These are phyloP conservation scores for Clavispora vitiphila DNA, from an alignment of 805 yeast species.

Conservation along the genomic window DNA sequence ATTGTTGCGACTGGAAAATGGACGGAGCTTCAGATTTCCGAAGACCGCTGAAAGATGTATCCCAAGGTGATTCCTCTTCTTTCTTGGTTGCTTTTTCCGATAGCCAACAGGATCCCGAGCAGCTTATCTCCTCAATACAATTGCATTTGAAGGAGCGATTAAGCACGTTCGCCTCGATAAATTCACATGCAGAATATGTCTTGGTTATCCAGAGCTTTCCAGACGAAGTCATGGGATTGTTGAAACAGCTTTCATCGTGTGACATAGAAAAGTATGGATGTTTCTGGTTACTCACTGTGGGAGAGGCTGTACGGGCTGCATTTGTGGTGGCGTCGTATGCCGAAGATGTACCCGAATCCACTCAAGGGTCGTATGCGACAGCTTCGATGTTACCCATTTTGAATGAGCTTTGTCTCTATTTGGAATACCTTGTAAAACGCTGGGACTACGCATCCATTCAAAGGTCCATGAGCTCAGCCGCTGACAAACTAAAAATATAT, in stretches of 20 bases:
- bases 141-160: not conserved
- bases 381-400: not conserved
- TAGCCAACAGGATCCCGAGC: not conserved
- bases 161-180: not conserved
- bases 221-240: not conserved
- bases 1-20: not conserved
- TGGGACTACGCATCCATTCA: not conserved
- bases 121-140: not conserved
- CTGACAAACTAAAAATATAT: not conserved
- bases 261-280: not conserved
- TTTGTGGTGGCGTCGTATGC: not conserved
- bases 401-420: not conserved
- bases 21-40: not conserved
- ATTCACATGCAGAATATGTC: not conserved
- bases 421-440: not conserved
- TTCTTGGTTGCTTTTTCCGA: not conserved
- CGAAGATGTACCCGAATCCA: not conserved
- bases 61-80: not conserved
- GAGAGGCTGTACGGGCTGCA: not conserved
- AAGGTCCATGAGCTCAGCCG: too few relatives aligned
- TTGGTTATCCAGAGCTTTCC: not conserved
- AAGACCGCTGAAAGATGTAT: not conserved
- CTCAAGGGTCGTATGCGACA: not conserved
- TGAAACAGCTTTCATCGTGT: not conserved
- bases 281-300: not conserved